Conservation (phyloP, 1,284 basidiomycete species). For the Uromyces viciae-fabae region DNA sequence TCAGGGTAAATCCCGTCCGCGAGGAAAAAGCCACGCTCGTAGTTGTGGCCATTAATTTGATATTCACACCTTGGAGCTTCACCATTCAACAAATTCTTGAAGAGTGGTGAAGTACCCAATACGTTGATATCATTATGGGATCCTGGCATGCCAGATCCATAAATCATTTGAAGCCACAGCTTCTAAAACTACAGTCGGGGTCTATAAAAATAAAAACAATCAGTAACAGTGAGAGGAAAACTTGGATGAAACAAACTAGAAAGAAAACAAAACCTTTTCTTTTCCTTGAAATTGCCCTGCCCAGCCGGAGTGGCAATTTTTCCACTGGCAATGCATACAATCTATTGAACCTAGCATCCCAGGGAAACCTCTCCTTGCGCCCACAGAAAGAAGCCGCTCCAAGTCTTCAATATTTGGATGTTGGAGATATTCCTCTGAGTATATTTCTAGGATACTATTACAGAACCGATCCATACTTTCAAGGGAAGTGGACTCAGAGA, state of each 20-base stretch:
- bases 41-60: not conserved
- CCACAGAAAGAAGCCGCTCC: not conserved
- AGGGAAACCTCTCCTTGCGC: not conserved
- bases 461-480: not conserved
- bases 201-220: too few species aligned
- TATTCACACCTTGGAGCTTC: too few species aligned
- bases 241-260: too few species aligned
- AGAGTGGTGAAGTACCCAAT: too few species aligned
- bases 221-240: too few species aligned
- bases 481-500: not conserved
- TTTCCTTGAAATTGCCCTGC: constrained; percentile 4
- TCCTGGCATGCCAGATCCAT: too few species aligned
- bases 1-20: not conserved
- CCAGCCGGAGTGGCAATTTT: constrained; percentile 3
- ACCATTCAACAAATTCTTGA: too few species aligned
- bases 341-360: constrained; percentile 5
- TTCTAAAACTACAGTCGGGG: too few species aligned
- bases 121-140: too few species aligned
- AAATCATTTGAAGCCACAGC: too few species aligned
- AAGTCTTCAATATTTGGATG: not conserved
- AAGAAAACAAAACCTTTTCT: not conserved
- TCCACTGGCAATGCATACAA: constrained; percentile 30
- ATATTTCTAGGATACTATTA: not conserved
- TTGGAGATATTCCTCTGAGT: not conserved
- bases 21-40: not conserved